phyloP scores from a whole-genome alignment of 1,284 basidiomycete genomes.

The Pyrrhoderma noxium region DNA sequence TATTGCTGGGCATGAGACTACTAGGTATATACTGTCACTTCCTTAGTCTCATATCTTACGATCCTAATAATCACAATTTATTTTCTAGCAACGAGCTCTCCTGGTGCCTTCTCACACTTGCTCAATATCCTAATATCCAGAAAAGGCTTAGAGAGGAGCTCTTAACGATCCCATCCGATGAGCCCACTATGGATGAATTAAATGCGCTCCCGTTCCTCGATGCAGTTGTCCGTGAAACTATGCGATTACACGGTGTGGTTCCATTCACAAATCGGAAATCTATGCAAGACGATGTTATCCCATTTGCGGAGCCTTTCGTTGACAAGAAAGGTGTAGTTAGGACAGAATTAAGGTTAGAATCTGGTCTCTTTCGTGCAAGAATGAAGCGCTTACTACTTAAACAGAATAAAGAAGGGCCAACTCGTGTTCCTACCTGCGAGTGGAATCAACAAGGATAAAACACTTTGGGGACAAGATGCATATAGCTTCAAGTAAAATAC shows the following conservation, averaged over 20 bases:
- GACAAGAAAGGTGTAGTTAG: conserved; percentile 20
- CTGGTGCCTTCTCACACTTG: conserved; percentile 41
- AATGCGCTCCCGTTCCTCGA: conserved; percentile 30
- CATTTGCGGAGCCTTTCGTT: conserved; percentile 21
- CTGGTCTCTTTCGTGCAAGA: neutral
- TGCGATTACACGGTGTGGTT: conserved; percentile 24
- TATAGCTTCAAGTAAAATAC: conserved; percentile 23
- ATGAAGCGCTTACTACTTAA: conserved; percentile 18
- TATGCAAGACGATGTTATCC: conserved; percentile 23
- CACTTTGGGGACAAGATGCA: conserved; percentile 39
- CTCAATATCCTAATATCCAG: conserved; percentile 35
- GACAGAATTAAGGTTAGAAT: conserved; percentile 19
- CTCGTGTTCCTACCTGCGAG: conserved; percentile 26
- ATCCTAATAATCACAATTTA: too few relatives aligned
- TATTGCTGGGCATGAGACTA: conserved; percentile 28
- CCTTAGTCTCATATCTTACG: too few relatives aligned
- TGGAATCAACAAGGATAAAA: conserved; percentile 30
- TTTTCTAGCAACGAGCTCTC: conserved; percentile 34
- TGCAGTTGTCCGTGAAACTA: conserved; percentile 26
- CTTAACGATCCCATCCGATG: conserved; percentile 20
- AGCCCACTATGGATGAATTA: conserved; percentile 27
- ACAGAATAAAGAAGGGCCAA: conserved; percentile 26
- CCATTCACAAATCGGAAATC: conserved; percentile 20
- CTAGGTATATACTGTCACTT: conserved; percentile 23
- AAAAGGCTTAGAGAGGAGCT: conserved; percentile 38